phyloP scores from a whole-genome alignment of 139 green algal genomes.

The Volvox reticuliferus region DNA sequence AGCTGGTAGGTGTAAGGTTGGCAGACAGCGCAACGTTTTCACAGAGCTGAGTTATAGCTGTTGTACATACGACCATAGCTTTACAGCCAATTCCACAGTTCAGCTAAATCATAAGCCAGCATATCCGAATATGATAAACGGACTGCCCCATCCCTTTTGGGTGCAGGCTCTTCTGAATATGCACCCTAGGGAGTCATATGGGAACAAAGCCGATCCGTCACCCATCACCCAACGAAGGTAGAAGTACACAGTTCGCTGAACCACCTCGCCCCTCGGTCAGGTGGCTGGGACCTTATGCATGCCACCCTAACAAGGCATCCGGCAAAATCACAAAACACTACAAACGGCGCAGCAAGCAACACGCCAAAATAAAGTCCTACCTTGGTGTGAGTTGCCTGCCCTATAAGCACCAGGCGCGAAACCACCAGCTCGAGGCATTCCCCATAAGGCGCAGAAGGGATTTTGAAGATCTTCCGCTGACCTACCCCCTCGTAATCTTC shows the following conservation, averaged over 20 bases:
- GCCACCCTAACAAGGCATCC: background rate
- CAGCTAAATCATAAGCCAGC: no score
- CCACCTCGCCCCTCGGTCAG: no score
- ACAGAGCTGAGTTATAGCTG: no score
- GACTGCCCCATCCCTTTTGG: no score
- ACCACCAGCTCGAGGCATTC: background rate
- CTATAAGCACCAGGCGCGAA: background rate
- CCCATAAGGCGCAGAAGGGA: background rate
- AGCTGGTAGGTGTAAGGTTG: no score
- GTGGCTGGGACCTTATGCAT: background rate
- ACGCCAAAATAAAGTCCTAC: background rate
- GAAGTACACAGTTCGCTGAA: background rate
- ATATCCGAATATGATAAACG: no score
- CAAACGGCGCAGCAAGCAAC: background rate
- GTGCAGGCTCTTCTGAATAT: no score
- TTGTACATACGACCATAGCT: no score
- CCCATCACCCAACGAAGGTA: background rate
- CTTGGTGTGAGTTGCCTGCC: slow-evolving; percentile 8
- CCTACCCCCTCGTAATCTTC: background rate
- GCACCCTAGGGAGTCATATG: background rate
- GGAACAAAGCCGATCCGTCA: background rate
- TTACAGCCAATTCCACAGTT: no score
- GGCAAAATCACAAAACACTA: background rate
- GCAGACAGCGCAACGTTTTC: no score
- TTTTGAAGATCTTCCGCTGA: background rate